phyloP scores from a whole-genome alignment of 805 yeast species.

The Millerozyma acaciae region DNA sequence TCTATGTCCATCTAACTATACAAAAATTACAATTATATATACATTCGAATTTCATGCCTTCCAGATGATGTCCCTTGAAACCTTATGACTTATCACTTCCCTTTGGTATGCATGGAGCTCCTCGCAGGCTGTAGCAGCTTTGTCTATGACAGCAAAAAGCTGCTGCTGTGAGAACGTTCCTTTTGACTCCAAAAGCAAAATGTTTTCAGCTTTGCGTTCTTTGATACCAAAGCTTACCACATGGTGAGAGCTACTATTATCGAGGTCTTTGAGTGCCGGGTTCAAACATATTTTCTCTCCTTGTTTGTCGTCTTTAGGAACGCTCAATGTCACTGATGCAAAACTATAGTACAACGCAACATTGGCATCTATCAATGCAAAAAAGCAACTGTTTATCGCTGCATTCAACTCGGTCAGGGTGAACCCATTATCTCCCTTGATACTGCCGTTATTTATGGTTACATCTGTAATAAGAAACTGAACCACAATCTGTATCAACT shows the following conservation, averaged over 20 bases:
- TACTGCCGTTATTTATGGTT: slow-evolving; percentile 10
- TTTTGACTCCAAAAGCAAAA: slow-evolving; percentile 67
- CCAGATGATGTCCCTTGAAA: slow-evolving; percentile 61
- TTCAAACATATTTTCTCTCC: slow-evolving; percentile 26
- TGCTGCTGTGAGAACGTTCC: slow-evolving; percentile 64
- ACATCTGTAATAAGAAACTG: slow-evolving; percentile 34
- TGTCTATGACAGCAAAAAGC: slow-evolving; percentile 49
- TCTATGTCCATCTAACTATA: neutral
- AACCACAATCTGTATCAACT: slow-evolving; percentile 44
- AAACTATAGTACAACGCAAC: slow-evolving; percentile 64
- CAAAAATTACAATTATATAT: neutral
- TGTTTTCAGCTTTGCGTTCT: slow-evolving; percentile 46
- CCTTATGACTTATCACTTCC: slow-evolving; percentile 41
- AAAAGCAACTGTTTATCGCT: slow-evolving; percentile 65
- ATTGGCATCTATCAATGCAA: slow-evolving; percentile 80
- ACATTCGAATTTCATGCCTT: slow-evolving; percentile 12
- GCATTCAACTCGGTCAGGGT: slow-evolving; percentile 56
- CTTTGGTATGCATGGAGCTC: slow-evolving; percentile 46
- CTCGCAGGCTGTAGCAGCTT: slow-evolving; percentile 47
- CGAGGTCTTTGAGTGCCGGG: slow-evolving; percentile 47
- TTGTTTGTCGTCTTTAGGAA: slow-evolving; percentile 31
- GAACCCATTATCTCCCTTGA: slow-evolving; percentile 15
- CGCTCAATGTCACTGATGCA: slow-evolving; percentile 42
- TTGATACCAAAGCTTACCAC: slow-evolving; percentile 57
- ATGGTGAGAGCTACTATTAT: slow-evolving; percentile 54